These are phyloP conservation scores for Polygonum maritimum DNA, from an alignment of 148 eudicot genomes.

Conservation along the genomic window DNA sequence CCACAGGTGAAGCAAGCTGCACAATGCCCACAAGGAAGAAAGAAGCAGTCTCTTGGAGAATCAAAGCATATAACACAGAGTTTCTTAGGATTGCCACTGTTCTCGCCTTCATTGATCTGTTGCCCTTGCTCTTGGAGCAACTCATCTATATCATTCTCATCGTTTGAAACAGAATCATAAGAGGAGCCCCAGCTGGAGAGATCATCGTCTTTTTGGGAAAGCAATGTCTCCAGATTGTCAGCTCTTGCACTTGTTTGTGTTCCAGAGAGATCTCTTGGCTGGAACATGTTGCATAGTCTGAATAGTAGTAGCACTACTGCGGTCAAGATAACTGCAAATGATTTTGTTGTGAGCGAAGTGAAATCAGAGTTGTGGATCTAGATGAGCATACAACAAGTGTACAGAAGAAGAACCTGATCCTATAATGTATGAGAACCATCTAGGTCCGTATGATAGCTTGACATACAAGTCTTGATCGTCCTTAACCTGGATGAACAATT, in stretches of 20 bases:
- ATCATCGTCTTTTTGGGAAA: constrained; percentile 34
- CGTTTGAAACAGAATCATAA: constrained; percentile 39
- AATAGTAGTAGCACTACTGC: constrained; percentile 21
- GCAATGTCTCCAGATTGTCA: constrained; percentile 28
- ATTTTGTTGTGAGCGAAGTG: not conserved
- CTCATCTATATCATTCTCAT: constrained; percentile 40
- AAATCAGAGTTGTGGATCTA: not conserved
- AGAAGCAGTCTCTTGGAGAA: constrained; percentile 48
- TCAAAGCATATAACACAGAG: constrained; percentile 46
- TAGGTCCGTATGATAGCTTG: constrained; percentile 42
- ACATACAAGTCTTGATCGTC: constrained; percentile 27
- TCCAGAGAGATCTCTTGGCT: constrained; percentile 14
- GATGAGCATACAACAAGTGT: not conserved
- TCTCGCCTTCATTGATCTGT: constrained; percentile 23
- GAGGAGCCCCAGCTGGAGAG: constrained; percentile 44
- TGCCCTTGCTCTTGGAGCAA: constrained; percentile 18
- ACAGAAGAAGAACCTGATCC: constrained; percentile 27
- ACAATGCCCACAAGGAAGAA: constrained; percentile 55
- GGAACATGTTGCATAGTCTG: constrained; percentile 23
- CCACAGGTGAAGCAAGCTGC: constrained; percentile 54
- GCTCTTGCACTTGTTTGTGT: constrained; percentile 9
- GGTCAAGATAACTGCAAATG: constrained; percentile 31
- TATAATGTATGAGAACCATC: constrained; percentile 38
- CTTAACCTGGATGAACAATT: constrained; percentile 15
- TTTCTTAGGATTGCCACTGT: constrained; percentile 17